Evolutionary conservation across 306 rosid species (phyloP).

Genomic region (Quercus berberidifolia): DNA sequence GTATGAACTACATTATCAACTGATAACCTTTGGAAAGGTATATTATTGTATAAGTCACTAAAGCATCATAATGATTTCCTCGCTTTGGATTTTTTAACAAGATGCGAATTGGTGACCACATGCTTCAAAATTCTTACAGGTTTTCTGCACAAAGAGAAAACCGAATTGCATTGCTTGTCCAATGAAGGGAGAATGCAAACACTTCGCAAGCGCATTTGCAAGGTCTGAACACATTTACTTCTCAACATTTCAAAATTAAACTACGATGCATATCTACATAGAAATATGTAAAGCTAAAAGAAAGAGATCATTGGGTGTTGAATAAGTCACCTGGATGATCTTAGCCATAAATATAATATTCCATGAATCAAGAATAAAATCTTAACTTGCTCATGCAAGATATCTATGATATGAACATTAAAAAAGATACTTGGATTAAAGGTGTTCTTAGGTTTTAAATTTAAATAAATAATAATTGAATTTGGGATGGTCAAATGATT

Average conservation of each 20-base stretch:
- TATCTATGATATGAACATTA: too few species aligned
- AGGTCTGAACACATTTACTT: slow-evolving; percentile 37
- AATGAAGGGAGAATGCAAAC: slow-evolving; percentile 47
- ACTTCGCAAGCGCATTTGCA: slow-evolving; percentile 49
- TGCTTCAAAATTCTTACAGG: slow-evolving; percentile 33
- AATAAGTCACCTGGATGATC: too few species aligned
- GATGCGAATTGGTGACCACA: not conserved
- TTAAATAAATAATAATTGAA: too few species aligned
- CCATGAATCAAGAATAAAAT: too few species aligned
- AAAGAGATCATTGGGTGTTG: not conserved
- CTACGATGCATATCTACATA: not conserved
- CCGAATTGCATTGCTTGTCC: slow-evolving; percentile 82
- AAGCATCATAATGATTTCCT: not conserved
- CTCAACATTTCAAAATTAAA: not conserved
- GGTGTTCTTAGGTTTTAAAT: too few species aligned
- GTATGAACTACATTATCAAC: slow-evolving; percentile 73
- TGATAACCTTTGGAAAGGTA: slow-evolving; percentile 91
- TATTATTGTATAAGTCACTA: not conserved
- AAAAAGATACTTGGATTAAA: too few species aligned
- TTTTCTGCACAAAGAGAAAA: slow-evolving; percentile 51
- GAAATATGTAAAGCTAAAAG: not conserved
- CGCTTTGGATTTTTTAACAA: not conserved
- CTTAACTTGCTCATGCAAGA: too few species aligned
- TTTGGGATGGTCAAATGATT: too few species aligned
- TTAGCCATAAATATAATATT: too few species aligned